Percentiles rank a stretch among this genome's conserved stretches.
phyloP scores from a whole-genome alignment of 2,329 filamentous ascomycete species.

The Hysterium pulicare region DNA sequence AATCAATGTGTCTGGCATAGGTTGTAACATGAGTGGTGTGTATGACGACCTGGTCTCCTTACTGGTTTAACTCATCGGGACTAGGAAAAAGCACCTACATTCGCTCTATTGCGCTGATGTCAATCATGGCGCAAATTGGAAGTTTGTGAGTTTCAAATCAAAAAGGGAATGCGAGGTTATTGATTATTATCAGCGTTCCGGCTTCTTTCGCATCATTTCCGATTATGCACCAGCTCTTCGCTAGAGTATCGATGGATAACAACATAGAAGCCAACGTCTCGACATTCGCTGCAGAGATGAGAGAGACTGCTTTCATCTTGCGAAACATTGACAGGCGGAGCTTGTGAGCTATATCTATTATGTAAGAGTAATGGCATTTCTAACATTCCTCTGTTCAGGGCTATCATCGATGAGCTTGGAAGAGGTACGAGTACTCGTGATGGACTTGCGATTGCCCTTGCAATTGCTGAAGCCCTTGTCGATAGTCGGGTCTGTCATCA shows the following conservation, averaged over 20 bases:
- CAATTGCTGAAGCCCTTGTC: constrained; percentile 83
- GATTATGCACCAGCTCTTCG: constrained; percentile 79
- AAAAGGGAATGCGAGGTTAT: neutral
- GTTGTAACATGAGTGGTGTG: constrained; percentile 86
- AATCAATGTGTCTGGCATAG: too few species aligned
- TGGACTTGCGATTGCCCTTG: constrained; percentile 82
- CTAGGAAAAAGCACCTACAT: constrained; percentile 84
- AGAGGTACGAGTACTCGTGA: constrained; percentile 86
- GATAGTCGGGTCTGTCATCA: constrained; percentile 58
- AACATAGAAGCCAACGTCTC: constrained; percentile 87
- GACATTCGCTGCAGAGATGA: constrained; percentile 92
- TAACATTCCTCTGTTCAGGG: constrained; percentile 25
- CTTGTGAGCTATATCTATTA: constrained; percentile 42
- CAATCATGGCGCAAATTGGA: constrained; percentile 91
- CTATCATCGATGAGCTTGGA: constrained; percentile 88
- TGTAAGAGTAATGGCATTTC: neutral
- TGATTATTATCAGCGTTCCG: constrained; percentile 56
- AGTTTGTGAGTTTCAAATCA: constrained; percentile 54
- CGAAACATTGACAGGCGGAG: constrained; percentile 74
- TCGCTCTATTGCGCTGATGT: constrained; percentile 74
- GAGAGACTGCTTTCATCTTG: constrained; percentile 90
- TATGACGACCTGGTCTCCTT: neutral
- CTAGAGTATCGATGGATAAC: constrained; percentile 81
- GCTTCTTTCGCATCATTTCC: constrained; percentile 79
- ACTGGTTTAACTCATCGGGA: neutral